Evolutionary conservation across 495 filamentous ascomycete species (phyloP).

Genomic region (Trypethelium eluteriae): DNA sequence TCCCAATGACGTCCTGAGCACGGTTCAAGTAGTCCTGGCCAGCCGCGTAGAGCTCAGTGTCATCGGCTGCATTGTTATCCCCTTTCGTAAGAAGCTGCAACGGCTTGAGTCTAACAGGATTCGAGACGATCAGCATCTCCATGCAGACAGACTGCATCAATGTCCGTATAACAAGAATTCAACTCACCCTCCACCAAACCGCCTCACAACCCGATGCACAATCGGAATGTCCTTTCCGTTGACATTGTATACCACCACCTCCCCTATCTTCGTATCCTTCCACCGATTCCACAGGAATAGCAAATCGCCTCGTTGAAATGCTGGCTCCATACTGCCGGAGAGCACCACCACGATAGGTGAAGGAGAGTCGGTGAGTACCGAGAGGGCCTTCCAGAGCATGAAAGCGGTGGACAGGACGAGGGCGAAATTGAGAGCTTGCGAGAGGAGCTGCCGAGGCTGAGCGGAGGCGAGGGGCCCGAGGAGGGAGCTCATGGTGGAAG

Average conservation of each 20-base stretch:
- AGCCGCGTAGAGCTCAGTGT: conserved; percentile 83
- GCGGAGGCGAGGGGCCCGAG: conserved; percentile 44
- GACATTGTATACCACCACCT: conserved; percentile 93
- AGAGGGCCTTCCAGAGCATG: conserved; percentile 97
- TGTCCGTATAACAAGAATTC: not conserved
- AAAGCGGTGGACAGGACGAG: conserved; percentile 91
- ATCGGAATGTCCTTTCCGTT: conserved; percentile 88
- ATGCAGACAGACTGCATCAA: not conserved
- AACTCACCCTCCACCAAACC: conserved; percentile 43
- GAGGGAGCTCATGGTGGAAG: conserved; percentile 57
- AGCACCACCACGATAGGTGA: conserved; percentile 94
- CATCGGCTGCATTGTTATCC: conserved; percentile 91
- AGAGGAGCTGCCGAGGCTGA: conserved; percentile 70
- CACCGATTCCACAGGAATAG: conserved; percentile 92
- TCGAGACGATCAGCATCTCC: conserved; percentile 34
- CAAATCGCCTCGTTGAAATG: conserved; percentile 90
- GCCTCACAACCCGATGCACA: conserved; percentile 71
- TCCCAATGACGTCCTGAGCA: conserved; percentile 84
- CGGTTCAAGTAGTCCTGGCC: conserved; percentile 80
- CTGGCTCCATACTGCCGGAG: conserved; percentile 92
- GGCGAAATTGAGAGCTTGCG: conserved; percentile 92
- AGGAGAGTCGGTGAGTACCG: conserved; percentile 74
- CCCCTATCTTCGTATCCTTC: conserved; percentile 67
- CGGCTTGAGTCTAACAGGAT: conserved; percentile 30
- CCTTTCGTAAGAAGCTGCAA: conserved; percentile 86